Base-by-base conservation (phyloP, 78 protist species). In the Polysphondylium violaceum region DNA sequence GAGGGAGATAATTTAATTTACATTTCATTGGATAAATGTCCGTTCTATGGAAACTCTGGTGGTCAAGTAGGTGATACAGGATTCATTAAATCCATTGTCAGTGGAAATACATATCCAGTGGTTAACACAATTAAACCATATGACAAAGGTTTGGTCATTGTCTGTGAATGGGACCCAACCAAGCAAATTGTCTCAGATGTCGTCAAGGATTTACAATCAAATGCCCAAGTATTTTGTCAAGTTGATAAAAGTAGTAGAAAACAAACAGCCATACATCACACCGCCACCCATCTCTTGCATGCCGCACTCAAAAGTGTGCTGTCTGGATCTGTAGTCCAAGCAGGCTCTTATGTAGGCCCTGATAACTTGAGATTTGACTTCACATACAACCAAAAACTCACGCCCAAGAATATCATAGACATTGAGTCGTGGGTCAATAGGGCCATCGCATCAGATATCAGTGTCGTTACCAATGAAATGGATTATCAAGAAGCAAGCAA, bases 41-140 rank as follows among this genome's bases (percentile, higher is more conserved):
- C 87, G 19, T 87, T 87, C 38, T 87, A 87, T 74, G 88, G 83
- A 23, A 75, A 44, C 1, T 73, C 93, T 6, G 93, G 93, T 60
- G 93, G 93, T 25, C 93, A 87, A 60, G n/a, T 72, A 25, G 93
- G 93, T 16, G 93, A 87, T 51, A n/a, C n/a, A 14, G 93, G 93
- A 23, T 12, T 27, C 23, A 12, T 83, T n/a, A 36, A 3, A 3
- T n/a, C 17, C 5, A 44, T 9, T 2, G 29, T 29, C 4, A 21
- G 17, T 63, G 74, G 38, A n/a, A 51, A 44, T 17, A 21, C 7
- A 3, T 74, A 76, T 36, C 12, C 21, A 8, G 93, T 75, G 0
- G 21, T 76, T 0, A 53, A 71, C 44, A 53, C 81, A 41, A 29
- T 87, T 11, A 68, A 72, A 56, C 93, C 93, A 61, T 87, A 75